Percentiles rank a stretch among this genome's conserved stretches.
These are phyloP conservation scores for Pichia sp. DNA, from an alignment of 1,139 yeast genomes.

Conservation along the genomic window DNA sequence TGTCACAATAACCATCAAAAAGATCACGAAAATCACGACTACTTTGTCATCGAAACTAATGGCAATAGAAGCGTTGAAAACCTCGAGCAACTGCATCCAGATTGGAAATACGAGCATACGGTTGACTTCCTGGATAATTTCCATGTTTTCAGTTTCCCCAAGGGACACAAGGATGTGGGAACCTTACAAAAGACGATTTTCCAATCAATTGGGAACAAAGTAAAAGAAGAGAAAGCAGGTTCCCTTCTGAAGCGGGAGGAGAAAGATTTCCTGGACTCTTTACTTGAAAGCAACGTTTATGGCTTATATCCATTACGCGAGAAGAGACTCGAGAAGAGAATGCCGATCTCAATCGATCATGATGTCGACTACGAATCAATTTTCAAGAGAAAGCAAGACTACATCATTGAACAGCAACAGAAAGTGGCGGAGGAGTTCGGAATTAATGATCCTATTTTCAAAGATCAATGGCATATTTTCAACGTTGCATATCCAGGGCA, in stretches of 20 bases:
- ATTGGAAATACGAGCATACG: conserved; percentile 49
- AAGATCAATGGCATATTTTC: conserved; percentile 83
- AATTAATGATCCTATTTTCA: conserved; percentile 76
- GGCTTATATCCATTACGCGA: conserved; percentile 48
- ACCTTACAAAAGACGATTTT: conserved; percentile 27
- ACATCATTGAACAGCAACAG: conserved; percentile 34
- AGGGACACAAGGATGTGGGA: conserved; percentile 21
- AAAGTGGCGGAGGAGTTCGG: conserved; percentile 46
- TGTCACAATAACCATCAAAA: conserved; percentile 24
- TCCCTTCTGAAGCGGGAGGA: conserved; percentile 22
- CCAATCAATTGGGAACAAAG: conserved; percentile 9
- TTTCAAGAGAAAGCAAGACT: conserved; percentile 18
- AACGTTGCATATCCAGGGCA: conserved; percentile 69
- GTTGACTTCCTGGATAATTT: conserved; percentile 52
- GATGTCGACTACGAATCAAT: neutral
- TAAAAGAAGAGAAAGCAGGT: conserved; percentile 19
- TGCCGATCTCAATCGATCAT: conserved; percentile 29
- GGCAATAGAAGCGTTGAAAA: conserved; percentile 12
- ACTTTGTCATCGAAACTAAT: conserved; percentile 53
- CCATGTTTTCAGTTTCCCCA: conserved; percentile 52
- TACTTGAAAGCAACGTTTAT: conserved; percentile 25
- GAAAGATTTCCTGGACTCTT: conserved; percentile 21
- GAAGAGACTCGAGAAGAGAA: conserved; percentile 39
- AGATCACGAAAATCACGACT: conserved; percentile 38
- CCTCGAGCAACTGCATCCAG: conserved; percentile 33